Evolutionary conservation across 345 rosid species (phyloP).

Genomic region (Streptanthus diversifolius): DNA sequence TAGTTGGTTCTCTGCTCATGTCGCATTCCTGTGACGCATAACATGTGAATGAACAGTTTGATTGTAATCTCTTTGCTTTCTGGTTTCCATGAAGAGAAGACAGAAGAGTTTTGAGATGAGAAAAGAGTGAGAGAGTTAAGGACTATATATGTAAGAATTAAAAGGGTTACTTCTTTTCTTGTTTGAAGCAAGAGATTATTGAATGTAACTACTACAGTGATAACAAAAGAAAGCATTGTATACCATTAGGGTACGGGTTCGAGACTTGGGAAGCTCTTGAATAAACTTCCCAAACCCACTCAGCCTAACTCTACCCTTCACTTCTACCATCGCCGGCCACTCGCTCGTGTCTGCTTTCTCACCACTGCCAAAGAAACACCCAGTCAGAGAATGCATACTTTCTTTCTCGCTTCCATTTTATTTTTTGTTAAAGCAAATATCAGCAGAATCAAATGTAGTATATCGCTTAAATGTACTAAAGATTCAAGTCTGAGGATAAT

Average conservation of each 20-base stretch:
- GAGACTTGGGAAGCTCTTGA: constrained; percentile 87
- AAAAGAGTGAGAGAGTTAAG: neutral
- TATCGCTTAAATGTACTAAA: neutral
- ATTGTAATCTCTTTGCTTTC: constrained; percentile 33
- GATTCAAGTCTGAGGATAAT: neutral
- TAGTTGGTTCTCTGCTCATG: constrained; percentile 12
- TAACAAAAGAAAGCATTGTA: constrained; percentile 46
- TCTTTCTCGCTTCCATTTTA: neutral
- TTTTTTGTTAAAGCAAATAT: neutral
- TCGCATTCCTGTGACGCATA: constrained; percentile 20
- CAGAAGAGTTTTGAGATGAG: constrained; percentile 31
- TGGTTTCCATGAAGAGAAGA: constrained; percentile 34
- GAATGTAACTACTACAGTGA: constrained; percentile 28
- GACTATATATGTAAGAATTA: neutral
- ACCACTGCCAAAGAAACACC: constrained; percentile 53
- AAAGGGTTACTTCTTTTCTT: constrained; percentile 5
- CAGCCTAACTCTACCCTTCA: constrained; percentile 90
- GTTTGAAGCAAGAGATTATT: neutral
- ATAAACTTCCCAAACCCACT: constrained; percentile 95
- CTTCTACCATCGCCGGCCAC: constrained; percentile 70
- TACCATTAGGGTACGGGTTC: constrained; percentile 96
- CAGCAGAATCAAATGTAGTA: neutral
- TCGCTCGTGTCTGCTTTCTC: constrained; percentile 60
- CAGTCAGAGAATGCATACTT: constrained; percentile 16
- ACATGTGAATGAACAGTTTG: neutral